Conservation (phyloP, 768 basidiomycete genomes). For the Collybiopsis confluens region DNA sequence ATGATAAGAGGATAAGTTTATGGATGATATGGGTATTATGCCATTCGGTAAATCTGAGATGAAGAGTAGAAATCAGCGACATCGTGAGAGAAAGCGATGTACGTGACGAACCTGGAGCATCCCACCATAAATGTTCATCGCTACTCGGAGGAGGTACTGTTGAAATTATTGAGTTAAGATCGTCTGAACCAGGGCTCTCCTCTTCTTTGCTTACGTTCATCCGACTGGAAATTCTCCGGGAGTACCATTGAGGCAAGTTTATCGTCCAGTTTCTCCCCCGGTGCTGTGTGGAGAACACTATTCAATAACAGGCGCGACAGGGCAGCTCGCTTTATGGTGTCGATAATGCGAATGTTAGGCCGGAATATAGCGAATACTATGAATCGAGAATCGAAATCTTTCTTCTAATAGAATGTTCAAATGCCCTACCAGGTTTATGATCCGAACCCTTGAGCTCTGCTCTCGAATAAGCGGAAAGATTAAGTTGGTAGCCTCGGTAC, state of each 20-base stretch:
- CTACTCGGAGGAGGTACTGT: conserved; percentile 85
- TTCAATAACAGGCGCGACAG: conserved; percentile 68
- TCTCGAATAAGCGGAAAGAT: conserved; percentile 75
- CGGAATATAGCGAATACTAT: conserved; percentile 83
- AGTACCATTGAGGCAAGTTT: conserved; percentile 60
- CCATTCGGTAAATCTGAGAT: conserved; percentile 55
- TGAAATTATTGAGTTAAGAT: too few relatives aligned
- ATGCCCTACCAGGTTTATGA: conserved; percentile 77
- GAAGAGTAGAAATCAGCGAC: conserved; percentile 6
- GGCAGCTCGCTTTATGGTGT: conserved; percentile 66
- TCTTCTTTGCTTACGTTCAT: conserved; percentile 38
- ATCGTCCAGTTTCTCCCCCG: conserved; percentile 68
- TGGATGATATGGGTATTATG: conserved; percentile 40
- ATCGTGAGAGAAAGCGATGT: not conserved
- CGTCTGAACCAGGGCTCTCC: conserved; percentile 4
- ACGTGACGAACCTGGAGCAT: conserved; percentile 49
- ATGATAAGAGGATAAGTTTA: conserved; percentile 18
- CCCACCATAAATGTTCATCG: conserved; percentile 78
- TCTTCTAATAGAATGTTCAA: not conserved
- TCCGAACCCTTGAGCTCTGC: conserved; percentile 90
- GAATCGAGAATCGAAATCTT: not conserved
- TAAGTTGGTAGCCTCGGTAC: conserved; percentile 69
- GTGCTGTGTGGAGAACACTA: conserved; percentile 53
- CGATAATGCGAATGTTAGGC: conserved; percentile 73
- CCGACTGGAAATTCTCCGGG: conserved; percentile 34